Conservation (phyloP, 805 yeast genomes). For the Candida dajiaensis region DNA sequence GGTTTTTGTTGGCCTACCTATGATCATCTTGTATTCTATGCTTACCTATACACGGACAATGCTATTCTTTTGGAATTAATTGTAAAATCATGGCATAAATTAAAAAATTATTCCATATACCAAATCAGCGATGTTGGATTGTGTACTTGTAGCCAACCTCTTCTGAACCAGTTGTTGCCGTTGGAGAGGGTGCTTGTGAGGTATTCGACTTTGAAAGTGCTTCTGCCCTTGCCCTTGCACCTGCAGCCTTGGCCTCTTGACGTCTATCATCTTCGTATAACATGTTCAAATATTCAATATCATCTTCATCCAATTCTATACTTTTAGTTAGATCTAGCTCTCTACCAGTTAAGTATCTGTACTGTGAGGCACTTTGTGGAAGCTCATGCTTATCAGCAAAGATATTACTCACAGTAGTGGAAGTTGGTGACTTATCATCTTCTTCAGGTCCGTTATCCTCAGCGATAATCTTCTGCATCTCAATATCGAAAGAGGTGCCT, state of each 20-base stretch:
- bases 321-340: slow-evolving; percentile 19
- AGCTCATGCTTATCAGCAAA: slow-evolving; percentile 15
- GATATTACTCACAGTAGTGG: slow-evolving; percentile 15
- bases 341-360: slow-evolving; percentile 5
- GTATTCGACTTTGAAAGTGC: not conserved
- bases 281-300: slow-evolving; percentile 18
- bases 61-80: not conserved
- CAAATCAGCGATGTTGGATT: not conserved
- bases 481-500: slow-evolving; percentile 19
- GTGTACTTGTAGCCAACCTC: slow-evolving; percentile 6
- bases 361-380: not conserved
- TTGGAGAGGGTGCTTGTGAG: not conserved
- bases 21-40: not conserved
- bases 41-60: not conserved
- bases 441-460: slow-evolving; percentile 1
- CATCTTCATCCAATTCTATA: slow-evolving; percentile 22
- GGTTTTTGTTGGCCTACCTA: not conserved
- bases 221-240: not conserved
- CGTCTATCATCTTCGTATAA: slow-evolving; percentile 9
- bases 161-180: not conserved
- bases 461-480: slow-evolving; percentile 18
- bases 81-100: not conserved
- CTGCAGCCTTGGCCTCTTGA: not conserved
- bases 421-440: slow-evolving; percentile 12
- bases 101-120: too few species aligned